A percentile compares a stretch with the other conserved stretches of the same genome.
These are phyloP conservation scores for Cyclocybe aegerita DNA, from an alignment of 768 basidiomycete species.

Conservation along the genomic window DNA sequence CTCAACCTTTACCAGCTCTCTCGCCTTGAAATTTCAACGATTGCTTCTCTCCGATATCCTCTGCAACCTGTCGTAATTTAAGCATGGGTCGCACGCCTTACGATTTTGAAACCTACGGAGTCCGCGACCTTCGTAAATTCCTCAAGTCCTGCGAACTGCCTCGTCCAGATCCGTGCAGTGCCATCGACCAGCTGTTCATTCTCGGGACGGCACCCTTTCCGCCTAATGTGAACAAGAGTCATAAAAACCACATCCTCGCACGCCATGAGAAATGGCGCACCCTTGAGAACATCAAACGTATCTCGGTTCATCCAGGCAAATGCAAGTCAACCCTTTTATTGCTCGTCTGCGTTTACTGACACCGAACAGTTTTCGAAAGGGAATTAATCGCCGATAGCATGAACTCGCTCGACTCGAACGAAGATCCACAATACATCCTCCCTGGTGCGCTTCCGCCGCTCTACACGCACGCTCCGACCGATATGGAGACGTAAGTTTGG, in stretches of 20 bases:
- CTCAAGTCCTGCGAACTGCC: conserved; percentile 49
- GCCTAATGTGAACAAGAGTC: conserved; percentile 38
- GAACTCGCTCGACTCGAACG: too few species aligned
- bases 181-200: conserved; percentile 24
- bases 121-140: conserved; percentile 45
- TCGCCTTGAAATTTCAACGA: neutral
- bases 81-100: conserved; percentile 21
- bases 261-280: conserved; percentile 49
- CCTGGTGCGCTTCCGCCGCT: conserved; percentile 3
- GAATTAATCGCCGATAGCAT: too few species aligned
- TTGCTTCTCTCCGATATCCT: neutral
- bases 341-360: neutral
- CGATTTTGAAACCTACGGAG: conserved; percentile 28
- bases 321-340: neutral
- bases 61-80: neutral
- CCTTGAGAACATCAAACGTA: conserved; percentile 46
- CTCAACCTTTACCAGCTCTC: neutral
- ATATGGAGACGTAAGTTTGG: conserved; percentile 26
- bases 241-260: conserved; percentile 37
- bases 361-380: too few species aligned
- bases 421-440: conserved; percentile 1
- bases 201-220: conserved; percentile 24
- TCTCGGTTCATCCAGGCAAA: conserved; percentile 20
- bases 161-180: conserved; percentile 16
- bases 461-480: conserved; percentile 21